Conservation (phyloP, 768 basidiomycete species). For the Coprinopsis strossmayeri region DNA sequence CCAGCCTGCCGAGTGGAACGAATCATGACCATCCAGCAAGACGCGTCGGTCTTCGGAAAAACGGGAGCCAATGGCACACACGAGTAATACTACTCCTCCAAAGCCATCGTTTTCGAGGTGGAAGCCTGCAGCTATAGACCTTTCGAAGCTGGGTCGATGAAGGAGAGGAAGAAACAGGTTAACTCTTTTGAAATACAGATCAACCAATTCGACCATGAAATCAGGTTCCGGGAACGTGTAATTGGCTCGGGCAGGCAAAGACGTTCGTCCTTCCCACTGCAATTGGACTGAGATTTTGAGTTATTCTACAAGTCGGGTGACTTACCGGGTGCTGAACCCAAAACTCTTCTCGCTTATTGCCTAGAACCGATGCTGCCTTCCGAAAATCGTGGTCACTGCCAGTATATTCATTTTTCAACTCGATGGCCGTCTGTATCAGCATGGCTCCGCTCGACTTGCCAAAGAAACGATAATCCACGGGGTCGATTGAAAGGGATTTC, state of each 20-base stretch:
- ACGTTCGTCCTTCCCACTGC: conserved; percentile 31
- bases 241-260: conserved; percentile 11
- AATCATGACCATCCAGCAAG: conserved; percentile 29
- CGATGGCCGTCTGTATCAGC: conserved; percentile 48
- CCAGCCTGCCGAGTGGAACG: conserved; percentile 50
- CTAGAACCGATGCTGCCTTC: conserved; percentile 12
- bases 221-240: conserved; percentile 46
- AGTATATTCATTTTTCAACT: conserved; percentile 51
- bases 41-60: conserved; percentile 53
- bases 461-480: conserved; percentile 38
- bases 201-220: conserved; percentile 45
- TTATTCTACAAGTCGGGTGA: background rate
- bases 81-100: conserved; percentile 52
- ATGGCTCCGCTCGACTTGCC: conserved; percentile 52
- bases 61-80: conserved; percentile 66
- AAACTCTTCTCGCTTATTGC: conserved; percentile 26
- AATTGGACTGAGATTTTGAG: background rate
- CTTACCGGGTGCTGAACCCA: conserved; percentile 29
- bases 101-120: conserved; percentile 49
- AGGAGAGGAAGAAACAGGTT: conserved; percentile 65
- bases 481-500: conserved; percentile 25
- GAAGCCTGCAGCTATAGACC: conserved; percentile 36
- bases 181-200: conserved; percentile 54
- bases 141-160: conserved; percentile 65
- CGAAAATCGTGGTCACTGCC: conserved; percentile 20